A percentile compares a stretch with the other conserved stretches of the same genome.
These are phyloP conservation scores for Lophium mytilinum DNA, from an alignment of 495 filamentous ascomycete species.

Conservation along the genomic window DNA sequence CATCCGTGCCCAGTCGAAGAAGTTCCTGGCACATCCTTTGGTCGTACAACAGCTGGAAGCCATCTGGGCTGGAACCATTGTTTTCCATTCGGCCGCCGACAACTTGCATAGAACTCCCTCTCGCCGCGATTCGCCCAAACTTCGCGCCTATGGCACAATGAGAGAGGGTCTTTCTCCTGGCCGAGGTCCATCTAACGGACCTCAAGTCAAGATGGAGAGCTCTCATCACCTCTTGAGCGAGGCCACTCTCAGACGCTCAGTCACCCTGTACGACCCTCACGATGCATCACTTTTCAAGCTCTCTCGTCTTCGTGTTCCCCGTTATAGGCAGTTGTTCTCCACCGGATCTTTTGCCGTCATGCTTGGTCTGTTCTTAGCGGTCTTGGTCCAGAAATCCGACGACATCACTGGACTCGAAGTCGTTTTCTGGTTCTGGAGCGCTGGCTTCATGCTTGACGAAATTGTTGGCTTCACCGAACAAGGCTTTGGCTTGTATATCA, in stretches of 20 bases:
- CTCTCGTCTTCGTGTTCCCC: constrained; percentile 77
- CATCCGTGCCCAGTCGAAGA: constrained; percentile 81
- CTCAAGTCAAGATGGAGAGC: constrained; percentile 5
- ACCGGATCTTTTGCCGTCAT: constrained; percentile 75
- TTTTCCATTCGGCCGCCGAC: constrained; percentile 81
- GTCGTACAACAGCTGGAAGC: constrained; percentile 89
- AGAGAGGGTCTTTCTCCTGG: constrained; percentile 12
- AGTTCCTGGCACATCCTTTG: constrained; percentile 79
- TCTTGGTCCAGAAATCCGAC: constrained; percentile 58
- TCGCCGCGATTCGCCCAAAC: constrained; percentile 14
- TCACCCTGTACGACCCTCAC: constrained; percentile 80
- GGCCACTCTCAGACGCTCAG: constrained; percentile 53
- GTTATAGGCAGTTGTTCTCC: constrained; percentile 81
- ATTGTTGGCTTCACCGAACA: constrained; percentile 88
- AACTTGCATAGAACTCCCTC: constrained; percentile 57
- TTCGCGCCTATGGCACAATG: constrained; percentile 10
- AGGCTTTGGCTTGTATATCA: constrained; percentile 87
- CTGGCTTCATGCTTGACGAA: constrained; percentile 95
- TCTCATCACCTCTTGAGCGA: background rate
- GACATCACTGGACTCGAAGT: constrained; percentile 74
- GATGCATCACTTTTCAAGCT: constrained; percentile 87
- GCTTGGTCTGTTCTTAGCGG: constrained; percentile 73
- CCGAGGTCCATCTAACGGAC: constrained; percentile 11
- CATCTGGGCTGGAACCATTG: constrained; percentile 90
- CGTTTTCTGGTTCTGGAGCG: constrained; percentile 93